These are phyloP conservation scores for Mycena polygramma DNA, from an alignment of 768 basidiomycete genomes.

Conservation along the genomic window DNA sequence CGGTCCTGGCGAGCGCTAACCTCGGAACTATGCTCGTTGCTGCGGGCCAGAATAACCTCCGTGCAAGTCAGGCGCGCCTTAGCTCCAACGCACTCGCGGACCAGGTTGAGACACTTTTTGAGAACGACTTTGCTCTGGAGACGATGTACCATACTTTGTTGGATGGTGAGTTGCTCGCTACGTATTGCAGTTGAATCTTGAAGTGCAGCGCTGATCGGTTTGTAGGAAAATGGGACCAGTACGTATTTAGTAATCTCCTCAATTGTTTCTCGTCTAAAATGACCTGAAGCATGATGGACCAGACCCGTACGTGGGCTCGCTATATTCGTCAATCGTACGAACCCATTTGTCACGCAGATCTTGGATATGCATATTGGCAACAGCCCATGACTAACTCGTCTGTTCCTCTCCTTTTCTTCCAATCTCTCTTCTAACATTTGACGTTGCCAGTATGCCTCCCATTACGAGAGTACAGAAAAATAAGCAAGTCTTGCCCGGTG, in stretches of 20 bases:
- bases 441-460: conserved; percentile 59
- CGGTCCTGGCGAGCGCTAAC: conserved; percentile 70
- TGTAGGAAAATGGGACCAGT: conserved; percentile 76
- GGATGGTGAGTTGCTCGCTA: conserved; percentile 53
- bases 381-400: conserved; percentile 76
- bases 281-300: conserved; percentile 74
- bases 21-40: conserved; percentile 69
- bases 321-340: neutral
- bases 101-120: conserved; percentile 68
- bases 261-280: neutral
- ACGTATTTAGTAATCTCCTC: conserved; percentile 38
- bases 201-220: neutral
- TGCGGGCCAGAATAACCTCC: conserved; percentile 71
- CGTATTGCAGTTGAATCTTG: neutral
- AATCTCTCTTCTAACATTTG: neutral
- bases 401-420: conserved; percentile 32
- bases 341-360: conserved; percentile 47
- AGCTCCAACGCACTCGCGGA: conserved; percentile 72
- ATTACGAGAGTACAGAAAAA: conserved; percentile 65
- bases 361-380: conserved; percentile 80
- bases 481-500: conserved; percentile 71
- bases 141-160: conserved; percentile 70
- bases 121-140: conserved; percentile 72
- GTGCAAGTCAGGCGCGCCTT: conserved; percentile 73
- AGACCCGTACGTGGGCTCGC: conserved; percentile 60